Percentiles rank a stretch among this genome's conserved stretches.
phyloP scores from a whole-genome alignment of 2,329 filamentous ascomycete genomes.

The Stagonosporopsis rhizophila region DNA sequence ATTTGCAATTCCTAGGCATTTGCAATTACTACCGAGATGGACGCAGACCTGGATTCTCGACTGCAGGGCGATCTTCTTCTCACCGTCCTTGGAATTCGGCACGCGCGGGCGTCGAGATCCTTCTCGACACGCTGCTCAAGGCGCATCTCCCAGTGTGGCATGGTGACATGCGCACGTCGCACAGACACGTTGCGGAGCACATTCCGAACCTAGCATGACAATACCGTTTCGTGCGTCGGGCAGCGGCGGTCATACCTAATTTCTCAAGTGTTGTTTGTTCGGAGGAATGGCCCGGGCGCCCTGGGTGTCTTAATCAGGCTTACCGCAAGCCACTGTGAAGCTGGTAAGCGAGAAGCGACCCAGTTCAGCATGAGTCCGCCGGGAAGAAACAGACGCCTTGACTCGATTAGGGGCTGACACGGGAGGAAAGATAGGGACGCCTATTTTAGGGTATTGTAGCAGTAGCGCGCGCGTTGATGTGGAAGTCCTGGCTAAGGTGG shows the following conservation, averaged over 20 bases:
- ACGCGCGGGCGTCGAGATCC: constrained; percentile 1
- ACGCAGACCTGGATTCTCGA: not conserved
- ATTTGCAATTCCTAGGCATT: not conserved
- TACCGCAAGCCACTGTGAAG: not conserved
- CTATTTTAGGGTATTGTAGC: constrained; percentile 10
- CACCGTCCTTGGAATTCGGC: not conserved
- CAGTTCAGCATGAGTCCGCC: not conserved
- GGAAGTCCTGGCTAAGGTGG: not conserved
- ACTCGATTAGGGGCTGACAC: not conserved
- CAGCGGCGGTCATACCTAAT: not conserved
- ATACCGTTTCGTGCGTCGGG: constrained; percentile 7
- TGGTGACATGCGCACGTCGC: constrained; percentile 3
- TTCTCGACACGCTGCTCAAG: not conserved
- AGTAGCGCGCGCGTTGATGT: constrained; percentile 6
- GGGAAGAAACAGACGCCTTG: not conserved
- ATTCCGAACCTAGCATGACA: constrained; percentile 3
- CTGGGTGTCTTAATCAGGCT: not conserved
- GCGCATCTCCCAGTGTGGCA: not conserved
- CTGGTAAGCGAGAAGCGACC: constrained; percentile 1
- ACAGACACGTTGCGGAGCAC: constrained; percentile 10
- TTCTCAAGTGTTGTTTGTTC: not conserved
- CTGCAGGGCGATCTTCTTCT: not conserved
- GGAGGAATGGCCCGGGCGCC: constrained; percentile 8
- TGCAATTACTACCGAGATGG: not conserved
- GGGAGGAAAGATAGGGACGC: constrained; percentile 8